Conservation (phyloP, 2,329 filamentous ascomycete species). For the Claviceps fusiformis region DNA sequence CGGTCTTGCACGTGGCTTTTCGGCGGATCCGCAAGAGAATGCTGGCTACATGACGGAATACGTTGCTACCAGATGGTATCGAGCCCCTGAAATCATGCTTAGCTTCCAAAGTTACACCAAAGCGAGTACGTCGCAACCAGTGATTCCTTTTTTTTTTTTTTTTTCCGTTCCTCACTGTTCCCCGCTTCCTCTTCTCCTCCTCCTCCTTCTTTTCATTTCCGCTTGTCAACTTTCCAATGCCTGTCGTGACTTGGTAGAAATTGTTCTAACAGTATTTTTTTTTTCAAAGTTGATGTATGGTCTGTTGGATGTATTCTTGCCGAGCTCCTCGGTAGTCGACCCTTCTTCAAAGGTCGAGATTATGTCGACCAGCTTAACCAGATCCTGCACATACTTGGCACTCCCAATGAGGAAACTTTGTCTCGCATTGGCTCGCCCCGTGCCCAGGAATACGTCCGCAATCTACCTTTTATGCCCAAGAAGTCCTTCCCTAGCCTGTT, state of each 20-base stretch:
- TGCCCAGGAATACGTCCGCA: slow-evolving; percentile 96
- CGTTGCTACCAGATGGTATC: no score
- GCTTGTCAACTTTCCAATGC: not conserved
- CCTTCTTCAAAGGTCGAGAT: slow-evolving; percentile 98
- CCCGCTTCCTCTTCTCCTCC: no score
- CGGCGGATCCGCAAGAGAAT: slow-evolving; percentile 93
- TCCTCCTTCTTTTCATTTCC: no score
- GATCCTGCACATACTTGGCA: slow-evolving; percentile 94
- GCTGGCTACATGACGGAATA: slow-evolving; percentile 99
- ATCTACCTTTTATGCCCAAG: slow-evolving; percentile 90
- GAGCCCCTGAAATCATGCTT: no score
- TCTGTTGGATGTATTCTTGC: slow-evolving; percentile 96
- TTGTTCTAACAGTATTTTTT: not conserved
- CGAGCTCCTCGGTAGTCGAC: slow-evolving; percentile 85
- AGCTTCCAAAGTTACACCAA: slow-evolving; percentile 99
- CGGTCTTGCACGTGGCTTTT: slow-evolving; percentile 90
- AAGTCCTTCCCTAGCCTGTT: slow-evolving; percentile 80
- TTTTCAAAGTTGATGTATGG: slow-evolving; percentile 78
- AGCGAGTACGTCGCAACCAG: slow-evolving; percentile 63
- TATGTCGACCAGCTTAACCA: slow-evolving; percentile 99
- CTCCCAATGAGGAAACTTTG: slow-evolving; percentile 88
- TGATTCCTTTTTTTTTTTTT: not conserved
- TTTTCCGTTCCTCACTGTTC: no score
- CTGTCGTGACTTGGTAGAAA: not conserved
- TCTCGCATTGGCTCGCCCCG: slow-evolving; percentile 87